Conservation (phyloP, 2,329 filamentous ascomycete species). For the Daldinia sp. region DNA sequence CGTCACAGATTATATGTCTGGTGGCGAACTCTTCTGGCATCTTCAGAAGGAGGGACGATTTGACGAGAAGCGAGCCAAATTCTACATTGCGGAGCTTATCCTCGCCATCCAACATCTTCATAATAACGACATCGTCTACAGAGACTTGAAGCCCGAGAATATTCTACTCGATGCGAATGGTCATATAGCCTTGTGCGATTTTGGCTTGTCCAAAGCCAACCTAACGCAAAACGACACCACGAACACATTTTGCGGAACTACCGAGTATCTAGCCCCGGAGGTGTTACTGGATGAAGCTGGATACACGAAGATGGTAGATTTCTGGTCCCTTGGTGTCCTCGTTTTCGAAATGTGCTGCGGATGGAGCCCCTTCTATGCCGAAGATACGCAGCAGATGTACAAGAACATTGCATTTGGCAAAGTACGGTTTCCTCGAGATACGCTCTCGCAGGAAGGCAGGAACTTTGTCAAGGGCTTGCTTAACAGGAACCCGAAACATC, state of each 20-base stretch:
- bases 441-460: slow-evolving; percentile 90
- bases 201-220: slow-evolving; percentile 97
- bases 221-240: slow-evolving; percentile 97
- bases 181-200: slow-evolving; percentile 97
- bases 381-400: slow-evolving; percentile 99
- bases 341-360: slow-evolving; percentile 99
- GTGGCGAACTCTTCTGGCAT: slow-evolving; percentile 98
- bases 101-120: slow-evolving; percentile 94
- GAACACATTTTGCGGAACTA: slow-evolving; percentile 98
- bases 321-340: slow-evolving; percentile 96
- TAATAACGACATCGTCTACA: slow-evolving; percentile 97
- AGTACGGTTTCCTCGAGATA: slow-evolving; percentile 94
- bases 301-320: slow-evolving; percentile 99
- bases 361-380: slow-evolving; percentile 98
- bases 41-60: slow-evolving; percentile 97
- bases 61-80: slow-evolving; percentile 93
- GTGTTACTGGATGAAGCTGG: slow-evolving; percentile 95
- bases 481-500: slow-evolving; percentile 96
- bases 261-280: slow-evolving; percentile 95
- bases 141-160: slow-evolving; percentile 97
- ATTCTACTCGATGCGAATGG: slow-evolving; percentile 97
- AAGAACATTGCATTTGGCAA: slow-evolving; percentile 99
- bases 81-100: slow-evolving; percentile 98
- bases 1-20: slow-evolving; percentile 99
- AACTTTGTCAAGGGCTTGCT: slow-evolving; percentile 98